Base-by-base conservation (phyloP, 192 early-diverging fungal genomes). In the Mortierella claussenii region DNA sequence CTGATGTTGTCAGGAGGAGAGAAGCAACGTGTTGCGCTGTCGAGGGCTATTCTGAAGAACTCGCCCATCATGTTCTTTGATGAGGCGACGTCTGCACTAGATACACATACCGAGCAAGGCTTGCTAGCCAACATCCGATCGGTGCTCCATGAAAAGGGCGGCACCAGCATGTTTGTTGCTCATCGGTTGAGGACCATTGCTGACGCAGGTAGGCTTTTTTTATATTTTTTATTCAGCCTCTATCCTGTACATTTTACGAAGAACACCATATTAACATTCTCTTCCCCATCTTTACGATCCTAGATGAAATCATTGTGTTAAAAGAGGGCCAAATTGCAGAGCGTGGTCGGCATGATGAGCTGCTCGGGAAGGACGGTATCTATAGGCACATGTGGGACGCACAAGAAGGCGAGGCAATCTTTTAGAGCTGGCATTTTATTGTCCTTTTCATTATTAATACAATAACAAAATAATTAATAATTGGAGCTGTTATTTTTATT, bases 121-220 rank as follows among this genome's bases (percentile, higher is more conserved):
- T 78, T 96, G 33, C 80, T 97, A 27, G 85, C 87, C 34, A 96
- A 98, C 64, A 96, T 97, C 57, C 88, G 94, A n/a, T 88, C 87
- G 15, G 88, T 96, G 0, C 76, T 96, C 18, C 91, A 91, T 17
- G 81, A 85, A 60, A 83, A 84, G 18, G 65, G 84, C 17, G 84
- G 92, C 55, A 98, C 97, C 7, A 94, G 93, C 48, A 86, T 99
- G 10, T 96, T 96, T 80, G 92, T 99, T 80, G 97, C 98, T 0
- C 98, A 99, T 70, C 83, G 96, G 4, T 73, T 99, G 70, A 83
- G 90, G 32, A 97, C 98, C 7, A 92, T 98, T 79, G 86, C 89
- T 58, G 92, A 95, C 68, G 94, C 92, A 42, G 87, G 87, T 86
- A 84, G 49, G 60, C 15, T 66, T 59, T 60, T 50, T 63, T n/a